Conservation (phyloP, 495 filamentous ascomycete species). For the Durotheca rogersii region DNA sequence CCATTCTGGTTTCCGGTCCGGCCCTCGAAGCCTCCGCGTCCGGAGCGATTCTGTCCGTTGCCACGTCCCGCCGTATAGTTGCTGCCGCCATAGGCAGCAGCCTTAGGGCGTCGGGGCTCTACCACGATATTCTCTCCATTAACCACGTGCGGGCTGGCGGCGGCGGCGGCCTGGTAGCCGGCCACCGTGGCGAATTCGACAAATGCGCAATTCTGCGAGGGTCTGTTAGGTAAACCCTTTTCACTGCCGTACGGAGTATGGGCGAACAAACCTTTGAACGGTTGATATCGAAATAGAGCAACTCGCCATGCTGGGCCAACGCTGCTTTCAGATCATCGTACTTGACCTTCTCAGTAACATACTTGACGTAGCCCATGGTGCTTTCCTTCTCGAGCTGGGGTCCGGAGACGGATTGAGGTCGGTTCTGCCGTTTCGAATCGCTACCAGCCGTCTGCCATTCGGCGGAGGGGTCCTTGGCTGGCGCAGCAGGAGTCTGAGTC, state of each 20-base stretch:
- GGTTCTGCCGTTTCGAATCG: constrained; percentile 77
- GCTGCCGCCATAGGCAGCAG: constrained; percentile 62
- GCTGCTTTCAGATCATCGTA: constrained; percentile 63
- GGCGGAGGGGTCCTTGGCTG: constrained; percentile 50
- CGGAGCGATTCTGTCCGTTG: constrained; percentile 54
- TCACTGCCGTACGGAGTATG: background rate
- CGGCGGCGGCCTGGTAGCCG: constrained; percentile 76
- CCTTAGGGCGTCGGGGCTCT: constrained; percentile 82
- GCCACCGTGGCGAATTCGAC: constrained; percentile 82
- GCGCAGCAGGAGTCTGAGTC: constrained; percentile 27
- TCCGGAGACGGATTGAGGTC: constrained; percentile 55
- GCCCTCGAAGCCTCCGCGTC: constrained; percentile 64
- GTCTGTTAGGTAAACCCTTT: constrained; percentile 27
- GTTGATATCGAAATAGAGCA: constrained; percentile 86
- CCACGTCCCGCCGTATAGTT: constrained; percentile 64
- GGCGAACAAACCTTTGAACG: constrained; percentile 72
- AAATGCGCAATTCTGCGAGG: constrained; percentile 84
- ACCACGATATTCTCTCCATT: constrained; percentile 78
- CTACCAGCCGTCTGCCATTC: constrained; percentile 82
- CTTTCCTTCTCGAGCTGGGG: constrained; percentile 61
- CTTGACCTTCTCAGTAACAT: constrained; percentile 82
- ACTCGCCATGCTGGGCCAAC: constrained; percentile 70
- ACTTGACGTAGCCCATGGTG: constrained; percentile 86
- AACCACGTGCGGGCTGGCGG: constrained; percentile 82
- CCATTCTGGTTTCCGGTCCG: constrained; percentile 63